These are phyloP conservation scores for Rhizopogon salebrosus DNA, from an alignment of 768 basidiomycete species.

Conservation along the genomic window DNA sequence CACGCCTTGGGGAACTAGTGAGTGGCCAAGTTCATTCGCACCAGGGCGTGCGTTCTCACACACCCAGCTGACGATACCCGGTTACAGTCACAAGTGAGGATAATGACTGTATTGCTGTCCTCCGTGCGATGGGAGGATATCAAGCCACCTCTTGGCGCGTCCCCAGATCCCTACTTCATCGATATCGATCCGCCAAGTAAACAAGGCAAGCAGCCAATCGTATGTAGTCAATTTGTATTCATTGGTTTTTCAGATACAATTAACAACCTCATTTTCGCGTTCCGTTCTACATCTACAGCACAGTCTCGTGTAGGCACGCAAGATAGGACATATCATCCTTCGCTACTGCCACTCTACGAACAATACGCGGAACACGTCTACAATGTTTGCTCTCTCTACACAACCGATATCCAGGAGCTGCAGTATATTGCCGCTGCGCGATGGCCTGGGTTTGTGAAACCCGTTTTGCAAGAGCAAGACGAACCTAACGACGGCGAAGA, in stretches of 20 bases:
- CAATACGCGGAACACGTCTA: slow-evolving; percentile 58
- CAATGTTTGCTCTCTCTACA: slow-evolving; percentile 58
- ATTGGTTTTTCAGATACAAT: slow-evolving; percentile 22
- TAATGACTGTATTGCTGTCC: slow-evolving; percentile 62
- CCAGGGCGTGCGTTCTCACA: neutral
- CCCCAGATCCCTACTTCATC: slow-evolving; percentile 69
- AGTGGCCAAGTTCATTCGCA: slow-evolving; percentile 12
- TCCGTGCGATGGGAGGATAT: slow-evolving; percentile 67
- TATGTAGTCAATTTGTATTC: neutral
- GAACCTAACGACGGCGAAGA: slow-evolving; percentile 19
- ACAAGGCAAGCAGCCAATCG: slow-evolving; percentile 39
- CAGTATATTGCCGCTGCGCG: slow-evolving; percentile 72
- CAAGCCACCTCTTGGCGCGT: slow-evolving; percentile 61
- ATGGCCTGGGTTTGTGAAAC: slow-evolving; percentile 77
- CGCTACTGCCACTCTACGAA: slow-evolving; percentile 53
- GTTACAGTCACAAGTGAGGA: slow-evolving; percentile 48
- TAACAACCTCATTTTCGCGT: slow-evolving; percentile 36
- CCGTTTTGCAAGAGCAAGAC: slow-evolving; percentile 49
- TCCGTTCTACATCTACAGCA: slow-evolving; percentile 16
- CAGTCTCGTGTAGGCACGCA: slow-evolving; percentile 3
- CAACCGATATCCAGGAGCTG: slow-evolving; percentile 63
- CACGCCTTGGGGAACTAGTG: slow-evolving; percentile 70
- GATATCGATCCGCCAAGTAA: slow-evolving; percentile 49
- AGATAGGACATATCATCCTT: slow-evolving; percentile 44
- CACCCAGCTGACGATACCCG: slow-evolving; percentile 4